Percentiles rank a stretch among this genome's conserved stretches.
phyloP scores from a whole-genome alignment of 495 filamentous ascomycete species.

The Penicillium tannophilum region DNA sequence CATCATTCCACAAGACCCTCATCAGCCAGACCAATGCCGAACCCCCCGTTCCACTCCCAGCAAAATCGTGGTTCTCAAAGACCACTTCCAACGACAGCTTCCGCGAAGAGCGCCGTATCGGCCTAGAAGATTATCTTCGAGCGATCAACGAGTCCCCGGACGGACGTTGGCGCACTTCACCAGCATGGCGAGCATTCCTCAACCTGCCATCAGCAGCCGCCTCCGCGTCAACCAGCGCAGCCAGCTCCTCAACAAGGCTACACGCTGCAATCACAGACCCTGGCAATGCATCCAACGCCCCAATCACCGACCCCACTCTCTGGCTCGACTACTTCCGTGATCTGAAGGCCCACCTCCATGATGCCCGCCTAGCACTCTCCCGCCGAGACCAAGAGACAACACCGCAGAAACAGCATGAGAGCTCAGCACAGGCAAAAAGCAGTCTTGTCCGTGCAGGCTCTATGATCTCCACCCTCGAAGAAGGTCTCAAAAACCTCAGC shows the following conservation, averaged over 20 bases:
- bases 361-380: constrained; percentile 74
- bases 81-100: constrained; percentile 75
- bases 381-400: constrained; percentile 72
- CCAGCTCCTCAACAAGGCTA: constrained; percentile 34
- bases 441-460: constrained; percentile 73
- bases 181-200: constrained; percentile 83
- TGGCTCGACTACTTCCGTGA: constrained; percentile 89
- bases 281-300: constrained; percentile 42
- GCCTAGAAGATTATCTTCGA: constrained; percentile 78
- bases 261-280: constrained; percentile 49
- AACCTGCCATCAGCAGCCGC: constrained; percentile 67
- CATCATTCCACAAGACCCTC: constrained; percentile 70
- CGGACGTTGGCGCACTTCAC: constrained; percentile 79
- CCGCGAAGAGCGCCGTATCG: constrained; percentile 75
- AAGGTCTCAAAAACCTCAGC: constrained; percentile 62
- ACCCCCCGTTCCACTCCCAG: constrained; percentile 69
- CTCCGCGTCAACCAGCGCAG: constrained; percentile 42
- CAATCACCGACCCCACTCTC: constrained; percentile 71
- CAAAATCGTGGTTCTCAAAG: constrained; percentile 83
- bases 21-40: constrained; percentile 59
- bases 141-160: constrained; percentile 78
- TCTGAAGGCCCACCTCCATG: constrained; percentile 79
- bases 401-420: constrained; percentile 72
- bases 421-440: constrained; percentile 77
- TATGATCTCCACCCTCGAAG: constrained; percentile 66